Conservation (phyloP, 2,329 filamentous ascomycete species). For the Kalmusia sp. region DNA sequence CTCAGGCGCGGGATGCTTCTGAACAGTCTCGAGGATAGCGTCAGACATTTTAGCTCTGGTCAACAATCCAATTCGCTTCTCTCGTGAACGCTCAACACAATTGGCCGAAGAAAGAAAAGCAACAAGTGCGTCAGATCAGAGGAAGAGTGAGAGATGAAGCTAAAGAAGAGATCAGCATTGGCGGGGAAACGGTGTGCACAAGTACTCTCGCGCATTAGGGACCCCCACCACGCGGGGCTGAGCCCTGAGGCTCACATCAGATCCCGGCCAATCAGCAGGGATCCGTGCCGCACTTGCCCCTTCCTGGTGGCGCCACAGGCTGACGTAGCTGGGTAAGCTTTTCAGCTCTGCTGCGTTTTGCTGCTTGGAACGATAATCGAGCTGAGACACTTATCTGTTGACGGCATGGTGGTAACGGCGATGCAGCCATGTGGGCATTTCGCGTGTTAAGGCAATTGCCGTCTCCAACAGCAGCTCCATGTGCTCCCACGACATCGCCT, state of each 20-base stretch:
- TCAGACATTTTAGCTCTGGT: slow-evolving; percentile 34
- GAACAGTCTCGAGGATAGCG: slow-evolving; percentile 37
- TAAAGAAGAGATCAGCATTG: slow-evolving; percentile 1
- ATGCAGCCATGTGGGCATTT: no score
- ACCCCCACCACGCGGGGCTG: neutral
- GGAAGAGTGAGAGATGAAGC: slow-evolving; percentile 3
- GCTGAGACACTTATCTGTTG: no score
- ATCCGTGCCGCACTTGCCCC: slow-evolving; percentile 21
- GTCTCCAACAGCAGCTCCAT: no score
- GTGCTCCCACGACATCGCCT: no score
- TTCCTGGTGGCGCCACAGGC: slow-evolving; percentile 25
- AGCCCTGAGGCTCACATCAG: neutral
- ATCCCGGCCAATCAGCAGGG: neutral
- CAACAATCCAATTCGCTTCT: no score
- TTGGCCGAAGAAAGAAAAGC: neutral
- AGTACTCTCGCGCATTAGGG: neutral
- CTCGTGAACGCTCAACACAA: neutral
- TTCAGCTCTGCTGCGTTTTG: slow-evolving; percentile 8
- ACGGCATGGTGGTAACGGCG: no score
- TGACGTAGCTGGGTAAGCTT: slow-evolving; percentile 13
- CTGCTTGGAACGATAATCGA: neutral
- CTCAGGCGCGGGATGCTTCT: slow-evolving; percentile 47
- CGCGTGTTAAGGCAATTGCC: no score
- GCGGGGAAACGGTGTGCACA: slow-evolving; percentile 7
- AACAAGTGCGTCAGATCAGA: slow-evolving; percentile 13